phyloP scores from a whole-genome alignment of 2,329 filamentous ascomycete genomes.

The Malbranchea cinnamomea region DNA sequence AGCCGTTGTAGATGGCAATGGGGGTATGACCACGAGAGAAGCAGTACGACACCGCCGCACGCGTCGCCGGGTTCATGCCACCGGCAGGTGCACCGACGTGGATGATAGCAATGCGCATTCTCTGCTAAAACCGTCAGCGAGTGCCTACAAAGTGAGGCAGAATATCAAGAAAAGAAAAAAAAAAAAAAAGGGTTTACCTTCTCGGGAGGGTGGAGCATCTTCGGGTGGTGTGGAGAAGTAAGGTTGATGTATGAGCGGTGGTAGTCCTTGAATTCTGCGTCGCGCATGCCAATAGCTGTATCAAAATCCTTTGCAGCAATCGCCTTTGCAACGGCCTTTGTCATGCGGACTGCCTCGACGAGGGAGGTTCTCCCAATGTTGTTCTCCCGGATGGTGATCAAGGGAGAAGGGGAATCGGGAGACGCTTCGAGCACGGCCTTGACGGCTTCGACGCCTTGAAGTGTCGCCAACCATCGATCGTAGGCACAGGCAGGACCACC shows the following conservation, averaged over 20 bases:
- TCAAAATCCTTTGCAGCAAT: constrained; percentile 79
- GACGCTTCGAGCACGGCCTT: constrained; percentile 80
- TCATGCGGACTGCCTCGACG: constrained; percentile 75
- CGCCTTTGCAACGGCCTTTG: constrained; percentile 66
- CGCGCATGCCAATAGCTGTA: constrained; percentile 71
- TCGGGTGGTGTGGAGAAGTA: constrained; percentile 62
- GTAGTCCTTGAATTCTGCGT: constrained; percentile 88
- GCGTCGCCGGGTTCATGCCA: constrained; percentile 94
- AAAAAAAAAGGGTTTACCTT: constrained; percentile 38
- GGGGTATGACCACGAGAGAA: constrained; percentile 82
- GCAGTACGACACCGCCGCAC: constrained; percentile 87
- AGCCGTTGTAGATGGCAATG: constrained; percentile 88
- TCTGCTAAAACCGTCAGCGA: too few species aligned
- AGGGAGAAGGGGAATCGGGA: constrained; percentile 76
- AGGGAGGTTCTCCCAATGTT: constrained; percentile 86
- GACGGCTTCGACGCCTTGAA: constrained; percentile 90
- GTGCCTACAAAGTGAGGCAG: constrained; percentile 19
- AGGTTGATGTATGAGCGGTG: constrained; percentile 84
- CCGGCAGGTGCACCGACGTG: constrained; percentile 93
- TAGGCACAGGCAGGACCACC: constrained; percentile 87
- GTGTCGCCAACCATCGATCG: constrained; percentile 79
- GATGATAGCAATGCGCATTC: constrained; percentile 88
- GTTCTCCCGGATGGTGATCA: constrained; percentile 95
- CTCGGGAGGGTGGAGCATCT: constrained; percentile 50
- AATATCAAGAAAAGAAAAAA: background rate